A percentile compares a stretch with the other conserved stretches of the same genome.
These are phyloP conservation scores for Diutina neorugosa DNA, from an alignment of 1,139 yeast genomes.

Conservation along the genomic window DNA sequence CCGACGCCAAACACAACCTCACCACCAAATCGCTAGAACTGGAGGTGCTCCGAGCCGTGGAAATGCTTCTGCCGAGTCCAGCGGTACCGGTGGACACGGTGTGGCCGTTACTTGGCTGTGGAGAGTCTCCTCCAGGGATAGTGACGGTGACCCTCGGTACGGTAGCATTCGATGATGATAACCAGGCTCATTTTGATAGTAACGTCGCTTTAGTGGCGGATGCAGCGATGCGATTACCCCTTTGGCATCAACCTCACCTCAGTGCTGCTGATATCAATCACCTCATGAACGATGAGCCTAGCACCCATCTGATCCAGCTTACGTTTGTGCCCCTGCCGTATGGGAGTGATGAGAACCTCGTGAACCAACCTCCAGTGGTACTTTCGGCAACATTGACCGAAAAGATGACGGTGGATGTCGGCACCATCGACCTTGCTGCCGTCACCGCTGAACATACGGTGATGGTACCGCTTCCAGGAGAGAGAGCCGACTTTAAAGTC, in stretches of 20 bases:
- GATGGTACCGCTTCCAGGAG: not conserved
- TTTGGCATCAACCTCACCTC: not conserved
- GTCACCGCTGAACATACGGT: not conserved
- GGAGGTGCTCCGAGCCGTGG: not conserved
- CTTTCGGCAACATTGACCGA: not conserved
- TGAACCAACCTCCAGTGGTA: not conserved
- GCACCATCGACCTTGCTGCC: not conserved
- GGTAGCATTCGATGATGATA: not conserved
- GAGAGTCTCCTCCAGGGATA: not conserved
- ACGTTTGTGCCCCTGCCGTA: slow-evolving; percentile 1
- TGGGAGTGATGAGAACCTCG: not conserved
- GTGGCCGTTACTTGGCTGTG: not conserved
- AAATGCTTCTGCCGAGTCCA: not conserved
- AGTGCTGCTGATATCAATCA: not conserved
- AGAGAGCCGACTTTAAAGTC: not conserved
- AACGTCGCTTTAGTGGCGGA: not conserved
- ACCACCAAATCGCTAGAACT: too few relatives aligned
- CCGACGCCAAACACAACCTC: not conserved
- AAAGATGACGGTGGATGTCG: not conserved
- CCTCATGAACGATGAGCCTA: not conserved
- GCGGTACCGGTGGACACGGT: not conserved
- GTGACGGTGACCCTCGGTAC: not conserved
- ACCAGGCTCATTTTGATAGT: not conserved
- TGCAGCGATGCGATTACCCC: not conserved
- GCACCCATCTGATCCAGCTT: not conserved